Base-by-base conservation (phyloP, 2,329 filamentous ascomycete genomes). In the Aspergillus spinulosporus region DNA sequence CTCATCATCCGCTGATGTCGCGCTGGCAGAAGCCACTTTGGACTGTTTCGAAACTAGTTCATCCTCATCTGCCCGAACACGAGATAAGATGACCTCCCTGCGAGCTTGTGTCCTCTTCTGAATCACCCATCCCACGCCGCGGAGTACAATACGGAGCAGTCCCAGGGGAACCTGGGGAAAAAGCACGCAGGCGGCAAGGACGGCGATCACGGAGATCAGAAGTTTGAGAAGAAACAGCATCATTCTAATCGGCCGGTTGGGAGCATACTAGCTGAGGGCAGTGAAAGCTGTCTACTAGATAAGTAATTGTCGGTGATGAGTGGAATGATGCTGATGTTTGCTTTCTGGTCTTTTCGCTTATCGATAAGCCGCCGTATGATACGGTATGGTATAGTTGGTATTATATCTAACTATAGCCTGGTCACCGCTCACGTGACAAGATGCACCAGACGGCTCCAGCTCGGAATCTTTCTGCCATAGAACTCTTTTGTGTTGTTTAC, bases 31-130 rank as follows among this genome's bases (percentile, higher is more conserved):
- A 14, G 67, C 14, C 14, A 5, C 63, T 47, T 68, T 72, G 21
- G 62, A 40, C 8, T 61, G 63, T 56, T 64, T 65, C 4, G 65
- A 61, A 28, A 61, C 62, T 48, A 63, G 64, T 21, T 21, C 21
- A 46, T 76, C 70, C 52, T 76, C 72, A 15, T 78, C 76, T 15
- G 80, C 71, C 56, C 69, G 67, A 57, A 87, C 69, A 51, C 71
- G 70, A 58, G 72, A 70, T 53, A 75, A 64, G 52, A 90, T 81
- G 51, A 83, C 77, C 54, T 80, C 76, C 46, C 82, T 81, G 50
- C 86, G 82, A 54, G 84, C 85, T 14, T 84, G 82, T 0, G 87
- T 88, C 69, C 84, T 85, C 67, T 80, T 84, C 52, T 77, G 78
- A 56, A 90, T 74, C 62, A 83, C 82, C 77, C 80, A 88, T 60